phyloP scores from a whole-genome alignment of 192 early-diverging fungal genomes.

The Coemansia sp. region DNA sequence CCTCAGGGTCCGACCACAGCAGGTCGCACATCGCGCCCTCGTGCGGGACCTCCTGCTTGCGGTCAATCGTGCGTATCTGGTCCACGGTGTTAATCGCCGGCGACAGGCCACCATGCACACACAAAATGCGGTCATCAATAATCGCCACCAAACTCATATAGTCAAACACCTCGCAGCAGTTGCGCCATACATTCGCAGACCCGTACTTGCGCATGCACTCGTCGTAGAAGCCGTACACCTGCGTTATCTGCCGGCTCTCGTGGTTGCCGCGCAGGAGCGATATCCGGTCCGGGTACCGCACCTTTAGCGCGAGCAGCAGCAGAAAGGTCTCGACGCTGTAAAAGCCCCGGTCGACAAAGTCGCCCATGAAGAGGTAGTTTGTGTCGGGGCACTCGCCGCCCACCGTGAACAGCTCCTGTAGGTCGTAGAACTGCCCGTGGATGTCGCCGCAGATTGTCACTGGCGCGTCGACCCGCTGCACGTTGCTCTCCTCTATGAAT shows the following conservation, averaged over 20 bases:
- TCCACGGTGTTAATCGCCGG: slow-evolving; percentile 92
- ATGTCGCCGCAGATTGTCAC: slow-evolving; percentile 97
- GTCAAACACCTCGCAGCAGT: slow-evolving; percentile 98
- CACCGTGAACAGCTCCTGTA: slow-evolving; percentile 90
- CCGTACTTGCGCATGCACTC: slow-evolving; percentile 96
- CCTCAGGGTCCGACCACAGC: slow-evolving; percentile 97
- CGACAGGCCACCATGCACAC: slow-evolving; percentile 95
- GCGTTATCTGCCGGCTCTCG: slow-evolving; percentile 92
- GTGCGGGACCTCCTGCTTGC: slow-evolving; percentile 97
- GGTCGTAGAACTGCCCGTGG: slow-evolving; percentile 97
- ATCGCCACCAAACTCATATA: slow-evolving; percentile 92
- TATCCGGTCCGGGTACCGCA: slow-evolving; percentile 87
- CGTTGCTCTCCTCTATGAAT: slow-evolving; percentile 97
- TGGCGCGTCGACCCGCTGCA: slow-evolving; percentile 94
- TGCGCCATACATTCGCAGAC: slow-evolving; percentile 93
- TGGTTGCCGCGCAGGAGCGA: slow-evolving; percentile 93
- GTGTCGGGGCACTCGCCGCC: slow-evolving; percentile 96
- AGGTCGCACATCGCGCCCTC: slow-evolving; percentile 98
- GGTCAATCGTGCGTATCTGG: slow-evolving; percentile 91
- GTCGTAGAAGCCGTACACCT: slow-evolving; percentile 99
- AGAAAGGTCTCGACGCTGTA: slow-evolving; percentile 97
- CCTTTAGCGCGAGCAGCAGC: slow-evolving; percentile 91
- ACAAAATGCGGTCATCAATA: slow-evolving; percentile 93
- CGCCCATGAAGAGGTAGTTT: slow-evolving; percentile 98
- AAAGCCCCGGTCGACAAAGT: slow-evolving; percentile 95